Percentiles rank a stretch among this genome's conserved stretches.
These are phyloP conservation scores for Nannizziopsis arthrosporioides DNA, from an alignment of 2,329 filamentous ascomycete species.

Conservation along the genomic window DNA sequence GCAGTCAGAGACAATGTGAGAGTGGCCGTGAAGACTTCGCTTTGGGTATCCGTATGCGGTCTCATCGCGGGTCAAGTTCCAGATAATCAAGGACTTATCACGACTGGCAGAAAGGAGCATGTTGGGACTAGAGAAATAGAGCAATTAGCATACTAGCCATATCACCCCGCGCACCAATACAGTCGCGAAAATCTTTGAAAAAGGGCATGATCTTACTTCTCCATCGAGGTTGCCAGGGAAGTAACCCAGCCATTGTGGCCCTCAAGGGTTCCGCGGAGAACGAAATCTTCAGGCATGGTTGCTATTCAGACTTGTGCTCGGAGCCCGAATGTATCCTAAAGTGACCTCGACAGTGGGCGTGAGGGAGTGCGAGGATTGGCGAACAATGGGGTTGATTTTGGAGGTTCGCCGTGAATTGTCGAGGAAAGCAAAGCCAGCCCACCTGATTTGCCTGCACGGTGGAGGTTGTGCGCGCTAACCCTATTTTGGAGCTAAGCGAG, in stretches of 20 bases:
- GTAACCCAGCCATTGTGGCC: constrained; percentile 99
- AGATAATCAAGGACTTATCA: constrained; percentile 99
- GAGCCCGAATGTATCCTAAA: constrained; percentile 28
- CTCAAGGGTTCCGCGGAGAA: constrained; percentile 94
- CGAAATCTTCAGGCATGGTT: constrained; percentile 82
- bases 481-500: constrained; percentile 23
- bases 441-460: constrained; percentile 14
- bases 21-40: constrained; percentile 96
- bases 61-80: constrained; percentile 99
- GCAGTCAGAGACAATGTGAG: constrained; percentile 99
- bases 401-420: constrained; percentile 23
- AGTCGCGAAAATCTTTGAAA: background rate
- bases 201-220: constrained; percentile 61
- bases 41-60: constrained; percentile 97
- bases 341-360: constrained; percentile 24
- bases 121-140: constrained; percentile 61
- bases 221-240: constrained; percentile 92
- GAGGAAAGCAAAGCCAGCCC: constrained; percentile 19
- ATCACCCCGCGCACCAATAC: constrained; percentile 1
- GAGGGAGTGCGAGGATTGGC: constrained; percentile 28
- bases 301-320: constrained; percentile 21
- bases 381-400: constrained; percentile 28
- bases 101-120: constrained; percentile 96
- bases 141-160: constrained; percentile 27
- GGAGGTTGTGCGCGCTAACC: constrained; percentile 19